Conservation (phyloP, 2,329 filamentous ascomycete species). For the Aschersonia sp. region DNA sequence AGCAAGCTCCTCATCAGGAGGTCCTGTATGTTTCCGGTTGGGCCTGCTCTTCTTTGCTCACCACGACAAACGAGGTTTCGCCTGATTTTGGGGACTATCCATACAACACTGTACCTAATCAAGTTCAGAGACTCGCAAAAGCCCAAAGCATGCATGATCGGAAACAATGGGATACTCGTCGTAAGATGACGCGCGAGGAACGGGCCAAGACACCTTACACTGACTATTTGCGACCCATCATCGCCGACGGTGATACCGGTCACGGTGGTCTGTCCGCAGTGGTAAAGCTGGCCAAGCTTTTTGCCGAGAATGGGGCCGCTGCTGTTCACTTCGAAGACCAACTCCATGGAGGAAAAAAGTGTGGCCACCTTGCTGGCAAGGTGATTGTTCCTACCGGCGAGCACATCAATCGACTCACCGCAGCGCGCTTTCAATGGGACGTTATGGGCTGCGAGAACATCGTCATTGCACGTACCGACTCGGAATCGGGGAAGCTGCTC, state of each 20-base stretch:
- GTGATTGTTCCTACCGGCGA: conserved; percentile 87
- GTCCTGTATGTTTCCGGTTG: conserved; percentile 93
- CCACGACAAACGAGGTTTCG: conserved; percentile 90
- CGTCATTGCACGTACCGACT: conserved; percentile 88
- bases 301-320: conserved; percentile 91
- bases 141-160: conserved; percentile 94
- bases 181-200: conserved; percentile 62
- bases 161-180: conserved; percentile 78
- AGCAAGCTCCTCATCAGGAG: conserved; percentile 91
- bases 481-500: conserved; percentile 80
- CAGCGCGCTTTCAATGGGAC: conserved; percentile 94
- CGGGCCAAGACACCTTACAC: conserved; percentile 65
- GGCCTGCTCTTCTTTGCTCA: conserved; percentile 90
- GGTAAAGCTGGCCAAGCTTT: conserved; percentile 90
- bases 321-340: conserved; percentile 98
- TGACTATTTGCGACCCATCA: conserved; percentile 87
- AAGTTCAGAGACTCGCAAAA: conserved; percentile 91
- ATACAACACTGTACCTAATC: conserved; percentile 97
- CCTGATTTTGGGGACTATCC: conserved; percentile 98
- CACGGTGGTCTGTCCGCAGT: conserved; percentile 89
- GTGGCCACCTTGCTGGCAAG: conserved; percentile 90
- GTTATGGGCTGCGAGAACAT: conserved; percentile 94
- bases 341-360: conserved; percentile 95
- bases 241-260: conserved; percentile 92
- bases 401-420: conserved; percentile 89